Base-by-base conservation (phyloP, 1,284 basidiomycete species). In the Trichosporon ovoides region DNA sequence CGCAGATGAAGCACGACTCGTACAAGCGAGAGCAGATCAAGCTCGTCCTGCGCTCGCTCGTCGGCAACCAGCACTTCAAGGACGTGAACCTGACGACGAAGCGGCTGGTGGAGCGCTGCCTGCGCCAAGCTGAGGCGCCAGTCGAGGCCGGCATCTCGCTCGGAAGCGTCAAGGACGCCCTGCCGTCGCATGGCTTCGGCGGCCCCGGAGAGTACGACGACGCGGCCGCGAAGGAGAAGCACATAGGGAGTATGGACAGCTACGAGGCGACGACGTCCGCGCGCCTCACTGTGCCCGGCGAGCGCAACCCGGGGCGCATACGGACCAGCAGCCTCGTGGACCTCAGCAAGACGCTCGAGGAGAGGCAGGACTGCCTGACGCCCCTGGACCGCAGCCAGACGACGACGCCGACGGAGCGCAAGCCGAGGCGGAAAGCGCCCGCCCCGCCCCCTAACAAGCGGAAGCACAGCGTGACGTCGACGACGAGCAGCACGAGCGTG, bases 11-110 rank as follows among this genome's bases (percentile, higher is more conserved):
- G 34, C 80, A 80, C 56, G 81, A 84, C 61, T 87, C 91, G 0
- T 98, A 98, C 81, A 99, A 99, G 75, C 87, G 93, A 4, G 82
- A 87, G 0, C 89, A 96, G 73, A 89, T 98, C 63, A 85, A 90
- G 12, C 83, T 85, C 40, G 82, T 89, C 6, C 83, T 98, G n/a
- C 85, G 91, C 65, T 87, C 84, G 0, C 81, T 97, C 22, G 81
- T 88, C 38, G 81, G 85, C 53, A 83, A 92, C 66, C 82, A 85
- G 3, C 81, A 85, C 53, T 87, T 97, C 58, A 84, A 88, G 31
- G 89, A 93, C 52, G 81, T 94, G 61, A 87, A 86, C 59, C 77
- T 89, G 0, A 97, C 93, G 0, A 98, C 95, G 0, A 86, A 84
- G 64, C 83, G 94, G 3, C 83, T 99, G 12, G 94, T 97, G n/a